Conservation (phyloP, 345 rosid species). For the Salix dunnii region DNA sequence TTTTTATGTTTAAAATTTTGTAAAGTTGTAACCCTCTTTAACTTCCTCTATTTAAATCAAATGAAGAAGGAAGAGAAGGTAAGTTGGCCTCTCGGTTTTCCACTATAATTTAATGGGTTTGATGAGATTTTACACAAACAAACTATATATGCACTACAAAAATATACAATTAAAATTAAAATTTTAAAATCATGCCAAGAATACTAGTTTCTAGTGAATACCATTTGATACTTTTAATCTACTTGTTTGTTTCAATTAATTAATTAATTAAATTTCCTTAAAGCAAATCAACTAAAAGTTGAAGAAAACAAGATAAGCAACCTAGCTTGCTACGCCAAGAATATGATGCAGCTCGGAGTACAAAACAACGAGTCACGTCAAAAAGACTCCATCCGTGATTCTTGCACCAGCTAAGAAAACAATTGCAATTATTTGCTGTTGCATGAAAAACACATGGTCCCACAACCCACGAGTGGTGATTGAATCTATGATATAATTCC, state of each 20-base stretch:
- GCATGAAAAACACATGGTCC: constrained; percentile 18
- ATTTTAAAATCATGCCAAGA: no score
- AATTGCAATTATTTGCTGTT: neutral
- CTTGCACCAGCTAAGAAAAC: neutral
- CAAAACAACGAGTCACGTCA: neutral
- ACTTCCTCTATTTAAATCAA: no score
- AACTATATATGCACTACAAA: no score
- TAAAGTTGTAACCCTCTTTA: no score
- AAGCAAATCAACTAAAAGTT: neutral
- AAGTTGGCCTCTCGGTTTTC: no score
- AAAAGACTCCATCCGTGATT: neutral
- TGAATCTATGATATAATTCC: constrained; percentile 6
- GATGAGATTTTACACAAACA: no score
- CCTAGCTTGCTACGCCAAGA: neutral
- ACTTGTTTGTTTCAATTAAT: neutral
- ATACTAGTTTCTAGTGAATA: no score
- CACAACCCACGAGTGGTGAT: constrained; percentile 22
- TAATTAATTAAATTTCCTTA: neutral
- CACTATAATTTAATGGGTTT: no score
- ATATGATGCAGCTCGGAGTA: neutral
- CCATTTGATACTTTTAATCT: neutral
- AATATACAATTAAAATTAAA: no score
- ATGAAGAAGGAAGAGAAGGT: no score
- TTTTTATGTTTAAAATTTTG: no score
- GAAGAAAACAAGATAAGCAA: neutral